A percentile compares a stretch with the other conserved stretches of the same genome.
Conservation (phyloP, 805 yeast species). For the Soucietia sequanensis region DNA sequence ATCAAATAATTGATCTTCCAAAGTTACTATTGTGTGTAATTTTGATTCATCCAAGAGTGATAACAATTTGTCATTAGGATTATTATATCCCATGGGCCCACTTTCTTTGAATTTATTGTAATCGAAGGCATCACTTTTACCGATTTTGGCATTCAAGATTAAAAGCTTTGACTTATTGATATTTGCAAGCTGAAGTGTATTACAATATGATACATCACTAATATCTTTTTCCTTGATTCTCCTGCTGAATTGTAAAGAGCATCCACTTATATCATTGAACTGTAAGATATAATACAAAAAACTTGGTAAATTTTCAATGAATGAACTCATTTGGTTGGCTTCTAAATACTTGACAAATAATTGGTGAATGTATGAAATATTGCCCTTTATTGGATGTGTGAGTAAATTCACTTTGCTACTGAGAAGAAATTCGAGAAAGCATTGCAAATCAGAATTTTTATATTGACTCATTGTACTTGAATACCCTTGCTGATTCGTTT, state of each 20-base stretch:
- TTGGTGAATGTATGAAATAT: background rate
- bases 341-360: conserved; percentile 1
- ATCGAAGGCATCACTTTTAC: no score
- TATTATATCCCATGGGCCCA: no score
- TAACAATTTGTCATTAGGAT: no score
- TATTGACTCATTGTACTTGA: no score
- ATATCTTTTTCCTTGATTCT: background rate
- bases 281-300: conserved; percentile 7
- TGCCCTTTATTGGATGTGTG: background rate
- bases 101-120: no score
- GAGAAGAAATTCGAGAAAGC: background rate
- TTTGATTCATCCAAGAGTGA: no score
- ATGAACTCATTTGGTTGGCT: background rate
- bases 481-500: no score
- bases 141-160: no score
- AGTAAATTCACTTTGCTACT: background rate
- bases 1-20: no score
- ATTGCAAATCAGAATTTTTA: background rate
- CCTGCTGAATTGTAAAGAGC: conserved; percentile 11
- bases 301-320: background rate
- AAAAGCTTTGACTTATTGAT: no score
- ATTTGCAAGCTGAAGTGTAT: no score
- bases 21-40: no score
- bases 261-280: conserved; percentile 18
- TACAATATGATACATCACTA: background rate